A percentile compares a stretch with the other conserved stretches of the same genome.
phyloP scores from a whole-genome alignment of 2,329 filamentous ascomycete species.

The Penicillium sp. region DNA sequence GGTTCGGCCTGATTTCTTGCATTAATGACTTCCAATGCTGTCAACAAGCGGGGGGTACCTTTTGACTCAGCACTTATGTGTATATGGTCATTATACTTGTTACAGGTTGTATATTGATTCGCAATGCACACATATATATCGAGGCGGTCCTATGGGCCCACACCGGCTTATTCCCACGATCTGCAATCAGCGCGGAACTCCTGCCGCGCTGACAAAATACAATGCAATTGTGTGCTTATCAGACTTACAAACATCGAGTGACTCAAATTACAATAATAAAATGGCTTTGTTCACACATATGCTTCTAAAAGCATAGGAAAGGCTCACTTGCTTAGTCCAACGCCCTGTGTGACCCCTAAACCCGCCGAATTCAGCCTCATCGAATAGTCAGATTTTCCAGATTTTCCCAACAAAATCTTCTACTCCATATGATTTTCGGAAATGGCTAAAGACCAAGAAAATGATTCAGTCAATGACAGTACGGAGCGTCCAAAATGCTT shows the following conservation, averaged over 20 bases:
- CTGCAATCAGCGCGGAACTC: neutral
- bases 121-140: neutral
- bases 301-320: neutral
- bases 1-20: neutral
- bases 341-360: neutral
- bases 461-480: constrained; percentile 3
- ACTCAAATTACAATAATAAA: neutral
- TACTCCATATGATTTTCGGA: neutral
- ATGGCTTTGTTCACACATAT: neutral
- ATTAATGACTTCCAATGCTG: neutral
- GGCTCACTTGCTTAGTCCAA: neutral
- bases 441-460: constrained; percentile 13
- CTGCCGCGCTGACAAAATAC: constrained; percentile 9
- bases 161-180: neutral
- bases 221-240: neutral
- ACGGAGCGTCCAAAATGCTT: constrained; percentile 45
- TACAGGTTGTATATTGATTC: neutral
- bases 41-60: neutral
- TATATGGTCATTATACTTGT: neutral
- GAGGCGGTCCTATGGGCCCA: neutral
- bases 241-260: neutral
- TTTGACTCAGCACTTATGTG: neutral
- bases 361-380: neutral
- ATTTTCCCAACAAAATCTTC: neutral
- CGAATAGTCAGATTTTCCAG: neutral